phyloP scores from a whole-genome alignment of 805 yeast genomes.

The Nadsonia fulvescens region DNA sequence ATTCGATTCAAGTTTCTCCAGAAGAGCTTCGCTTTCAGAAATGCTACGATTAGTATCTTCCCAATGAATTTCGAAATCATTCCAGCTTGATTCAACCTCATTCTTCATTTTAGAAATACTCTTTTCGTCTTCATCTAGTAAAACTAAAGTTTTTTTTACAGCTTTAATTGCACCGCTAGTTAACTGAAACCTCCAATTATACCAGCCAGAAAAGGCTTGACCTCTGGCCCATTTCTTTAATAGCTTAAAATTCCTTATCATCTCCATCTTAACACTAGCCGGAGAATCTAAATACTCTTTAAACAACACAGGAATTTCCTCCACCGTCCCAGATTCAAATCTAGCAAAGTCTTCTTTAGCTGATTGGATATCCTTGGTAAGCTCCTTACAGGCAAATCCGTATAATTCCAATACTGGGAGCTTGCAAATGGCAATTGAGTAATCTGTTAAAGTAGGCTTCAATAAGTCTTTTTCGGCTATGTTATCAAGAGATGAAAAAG shows the following conservation, averaged over 20 bases:
- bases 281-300: conserved; percentile 28
- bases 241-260: conserved; percentile 31
- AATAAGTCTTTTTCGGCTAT: too few species aligned
- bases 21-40: too few species aligned
- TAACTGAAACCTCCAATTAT: conserved; percentile 41
- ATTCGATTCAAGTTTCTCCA: too few species aligned
- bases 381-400: conserved; percentile 36
- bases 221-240: conserved; percentile 33
- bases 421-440: conserved; percentile 22
- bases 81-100: too few species aligned
- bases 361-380: conserved; percentile 30
- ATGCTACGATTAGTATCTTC: too few species aligned
- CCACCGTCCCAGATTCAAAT: conserved; percentile 27
- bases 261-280: conserved; percentile 21
- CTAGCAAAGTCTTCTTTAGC: conserved; percentile 30
- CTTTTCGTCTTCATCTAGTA: conserved; percentile 10
- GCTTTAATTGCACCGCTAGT: conserved; percentile 26
- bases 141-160: conserved; percentile 9
- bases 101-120: too few species aligned
- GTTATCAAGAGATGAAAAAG: too few species aligned
- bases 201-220: conserved; percentile 41
- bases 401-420: conserved; percentile 30
- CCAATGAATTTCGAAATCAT: too few species aligned
- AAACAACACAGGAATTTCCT: conserved; percentile 32
- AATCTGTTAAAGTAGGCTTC: conserved; percentile 18